A percentile compares a stretch with the other conserved stretches of the same genome.
phyloP scores from a whole-genome alignment of 768 basidiomycete species.

The Phaffia tasmanica region DNA sequence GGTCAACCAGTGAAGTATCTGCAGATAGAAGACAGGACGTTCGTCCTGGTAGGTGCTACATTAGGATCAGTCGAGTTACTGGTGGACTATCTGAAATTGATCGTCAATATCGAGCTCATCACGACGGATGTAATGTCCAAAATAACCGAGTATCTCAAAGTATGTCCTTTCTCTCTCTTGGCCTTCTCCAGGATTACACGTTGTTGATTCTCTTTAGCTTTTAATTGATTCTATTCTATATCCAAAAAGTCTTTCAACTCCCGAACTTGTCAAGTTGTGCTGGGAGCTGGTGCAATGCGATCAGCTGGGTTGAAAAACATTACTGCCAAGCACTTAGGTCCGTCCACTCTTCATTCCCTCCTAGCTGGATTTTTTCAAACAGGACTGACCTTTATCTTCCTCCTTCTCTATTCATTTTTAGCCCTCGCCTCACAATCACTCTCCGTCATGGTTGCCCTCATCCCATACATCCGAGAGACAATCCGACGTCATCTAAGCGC shows the following conservation, averaged over 20 bases:
- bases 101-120: slow-evolving; percentile 75
- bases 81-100: slow-evolving; percentile 72
- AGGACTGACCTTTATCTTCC: slow-evolving; percentile 7
- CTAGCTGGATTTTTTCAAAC: no score
- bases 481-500: slow-evolving; percentile 85
- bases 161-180: slow-evolving; percentile 24
- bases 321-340: slow-evolving; percentile 92
- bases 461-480: slow-evolving; percentile 90
- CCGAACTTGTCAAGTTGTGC: slow-evolving; percentile 90
- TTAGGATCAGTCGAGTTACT: slow-evolving; percentile 56
- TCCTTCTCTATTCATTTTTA: slow-evolving; percentile 35
- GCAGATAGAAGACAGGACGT: slow-evolving; percentile 64
- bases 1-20: slow-evolving; percentile 31
- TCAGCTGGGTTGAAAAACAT: slow-evolving; percentile 96
- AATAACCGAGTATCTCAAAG: slow-evolving; percentile 86
- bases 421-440: slow-evolving; percentile 93
- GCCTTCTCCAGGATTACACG: no score
- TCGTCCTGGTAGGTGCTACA: slow-evolving; percentile 78
- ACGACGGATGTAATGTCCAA: slow-evolving; percentile 93
- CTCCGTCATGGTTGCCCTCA: slow-evolving; percentile 83
- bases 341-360: slow-evolving; percentile 28
- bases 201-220: background rate
- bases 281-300: slow-evolving; percentile 98
- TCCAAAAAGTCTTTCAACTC: slow-evolving; percentile 73
- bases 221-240: background rate